Evolutionary conservation across 2,329 filamentous ascomycete species (phyloP).

Genomic region (Dactylellina drechsleri): DNA sequence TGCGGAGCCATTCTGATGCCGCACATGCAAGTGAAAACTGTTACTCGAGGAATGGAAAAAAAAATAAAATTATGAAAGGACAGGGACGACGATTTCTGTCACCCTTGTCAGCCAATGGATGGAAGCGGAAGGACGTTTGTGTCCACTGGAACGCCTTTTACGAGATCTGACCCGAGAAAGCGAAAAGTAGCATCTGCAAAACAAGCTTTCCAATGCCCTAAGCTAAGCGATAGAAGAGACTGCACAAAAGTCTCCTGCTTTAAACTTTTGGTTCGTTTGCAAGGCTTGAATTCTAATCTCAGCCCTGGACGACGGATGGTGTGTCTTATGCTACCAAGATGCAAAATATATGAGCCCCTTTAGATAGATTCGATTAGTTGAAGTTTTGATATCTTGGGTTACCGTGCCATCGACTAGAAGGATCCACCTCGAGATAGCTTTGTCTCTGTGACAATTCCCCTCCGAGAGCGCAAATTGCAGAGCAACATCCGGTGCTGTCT

Average conservation of each 20-base stretch:
- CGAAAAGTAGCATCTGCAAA: slow-evolving; percentile 28
- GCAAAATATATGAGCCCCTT: too few species aligned
- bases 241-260: slow-evolving; percentile 43
- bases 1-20: slow-evolving; percentile 36
- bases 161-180: slow-evolving; percentile 10
- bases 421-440: too few species aligned
- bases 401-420: neutral
- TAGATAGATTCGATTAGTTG: too few species aligned
- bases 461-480: slow-evolving; percentile 14
- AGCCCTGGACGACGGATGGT: too few species aligned
- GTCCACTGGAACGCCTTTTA: slow-evolving; percentile 5
- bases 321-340: too few species aligned
- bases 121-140: slow-evolving; percentile 36
- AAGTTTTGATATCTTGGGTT: neutral
- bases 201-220: slow-evolving; percentile 40
- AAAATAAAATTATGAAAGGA: too few species aligned
- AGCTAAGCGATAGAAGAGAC: slow-evolving; percentile 33
- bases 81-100: neutral
- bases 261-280: neutral
- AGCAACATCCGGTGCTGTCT: too few species aligned
- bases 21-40: slow-evolving; percentile 23
- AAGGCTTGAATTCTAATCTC: too few species aligned
- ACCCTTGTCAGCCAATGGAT: slow-evolving; percentile 8
- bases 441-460: slow-evolving; percentile 8
- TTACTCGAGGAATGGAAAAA: neutral